Conservation (phyloP, 257 asterid genomes). For the Forsythia viridissima region DNA sequence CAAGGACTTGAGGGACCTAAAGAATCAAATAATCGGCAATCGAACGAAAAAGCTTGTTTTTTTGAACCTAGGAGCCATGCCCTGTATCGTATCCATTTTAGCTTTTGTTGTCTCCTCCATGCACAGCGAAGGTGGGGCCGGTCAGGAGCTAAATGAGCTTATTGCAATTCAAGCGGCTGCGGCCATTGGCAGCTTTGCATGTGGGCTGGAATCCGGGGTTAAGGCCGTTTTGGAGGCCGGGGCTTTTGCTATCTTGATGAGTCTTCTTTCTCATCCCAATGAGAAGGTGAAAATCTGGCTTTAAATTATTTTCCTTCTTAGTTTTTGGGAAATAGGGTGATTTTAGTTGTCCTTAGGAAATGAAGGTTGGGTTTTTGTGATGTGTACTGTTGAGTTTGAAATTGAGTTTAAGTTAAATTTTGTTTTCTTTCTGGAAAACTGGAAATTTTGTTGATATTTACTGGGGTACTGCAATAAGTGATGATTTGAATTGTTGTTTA, state of each 20-base stretch:
- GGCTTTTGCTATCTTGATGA: slow-evolving; percentile 58
- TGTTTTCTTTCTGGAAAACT: not conserved
- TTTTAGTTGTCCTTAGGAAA: not conserved
- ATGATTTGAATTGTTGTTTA: not conserved
- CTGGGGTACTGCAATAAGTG: not conserved
- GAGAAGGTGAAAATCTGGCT: slow-evolving; percentile 48
- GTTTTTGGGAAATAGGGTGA: not conserved
- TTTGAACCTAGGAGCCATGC: slow-evolving; percentile 86
- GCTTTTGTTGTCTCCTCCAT: slow-evolving; percentile 44
- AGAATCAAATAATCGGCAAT: slow-evolving; percentile 91
- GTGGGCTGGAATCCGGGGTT: slow-evolving; percentile 82
- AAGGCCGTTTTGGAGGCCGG: slow-evolving; percentile 89
- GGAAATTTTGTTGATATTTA: not conserved
- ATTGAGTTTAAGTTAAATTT: not conserved
- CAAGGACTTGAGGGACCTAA: slow-evolving; percentile 73
- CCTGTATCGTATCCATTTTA: slow-evolving; percentile 60
- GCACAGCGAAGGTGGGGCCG: slow-evolving; percentile 16
- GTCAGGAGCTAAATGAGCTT: slow-evolving; percentile 45
- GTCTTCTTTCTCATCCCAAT: slow-evolving; percentile 63
- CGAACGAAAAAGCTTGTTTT: slow-evolving; percentile 79
- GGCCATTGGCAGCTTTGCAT: slow-evolving; percentile 87
- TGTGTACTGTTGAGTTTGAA: not conserved
- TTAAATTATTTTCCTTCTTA: not conserved
- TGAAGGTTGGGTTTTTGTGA: not conserved
- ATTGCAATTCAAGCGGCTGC: slow-evolving; percentile 77